These are phyloP conservation scores for Stachybotrys chartarum DNA, from an alignment of 2,329 filamentous ascomycete species.

Conservation along the genomic window DNA sequence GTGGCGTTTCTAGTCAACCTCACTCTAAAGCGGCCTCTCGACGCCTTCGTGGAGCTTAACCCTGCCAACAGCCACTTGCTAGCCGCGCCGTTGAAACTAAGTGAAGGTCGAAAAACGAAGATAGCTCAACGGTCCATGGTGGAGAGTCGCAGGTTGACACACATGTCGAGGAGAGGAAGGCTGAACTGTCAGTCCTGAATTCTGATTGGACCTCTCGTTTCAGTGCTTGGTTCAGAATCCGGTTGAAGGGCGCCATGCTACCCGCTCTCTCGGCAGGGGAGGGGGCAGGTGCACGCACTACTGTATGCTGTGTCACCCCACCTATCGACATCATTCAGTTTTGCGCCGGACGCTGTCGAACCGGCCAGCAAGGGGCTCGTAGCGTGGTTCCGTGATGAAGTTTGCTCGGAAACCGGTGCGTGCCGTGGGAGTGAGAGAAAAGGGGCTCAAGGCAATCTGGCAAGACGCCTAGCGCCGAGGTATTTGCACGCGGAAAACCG, in stretches of 20 bases:
- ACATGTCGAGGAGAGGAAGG: not conserved
- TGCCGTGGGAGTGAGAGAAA: not conserved
- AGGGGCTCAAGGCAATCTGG: not conserved
- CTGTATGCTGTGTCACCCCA: not conserved
- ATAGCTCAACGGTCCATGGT: not conserved
- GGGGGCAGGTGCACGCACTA: not conserved
- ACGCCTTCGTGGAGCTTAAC: not conserved
- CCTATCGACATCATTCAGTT: no score
- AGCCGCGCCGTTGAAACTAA: not conserved
- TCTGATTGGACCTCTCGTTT: not conserved
- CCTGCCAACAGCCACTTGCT: not conserved
- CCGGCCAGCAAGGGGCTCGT: not conserved
- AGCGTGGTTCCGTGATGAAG: not conserved
- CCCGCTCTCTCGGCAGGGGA: not conserved
- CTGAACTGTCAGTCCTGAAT: not conserved
- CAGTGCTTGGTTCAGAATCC: not conserved
- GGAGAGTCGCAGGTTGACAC: not conserved
- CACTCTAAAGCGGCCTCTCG: not conserved
- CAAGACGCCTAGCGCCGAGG: not conserved
- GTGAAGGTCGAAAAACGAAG: not conserved
- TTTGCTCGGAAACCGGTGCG: not conserved
- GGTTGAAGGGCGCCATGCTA: not conserved
- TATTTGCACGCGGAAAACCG: not conserved
- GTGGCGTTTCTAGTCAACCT: not conserved
- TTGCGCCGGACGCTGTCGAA: no score